These are phyloP conservation scores for Apophysomyces trapeziformis DNA, from an alignment of 371 early-diverging fungal species.

Conservation along the genomic window DNA sequence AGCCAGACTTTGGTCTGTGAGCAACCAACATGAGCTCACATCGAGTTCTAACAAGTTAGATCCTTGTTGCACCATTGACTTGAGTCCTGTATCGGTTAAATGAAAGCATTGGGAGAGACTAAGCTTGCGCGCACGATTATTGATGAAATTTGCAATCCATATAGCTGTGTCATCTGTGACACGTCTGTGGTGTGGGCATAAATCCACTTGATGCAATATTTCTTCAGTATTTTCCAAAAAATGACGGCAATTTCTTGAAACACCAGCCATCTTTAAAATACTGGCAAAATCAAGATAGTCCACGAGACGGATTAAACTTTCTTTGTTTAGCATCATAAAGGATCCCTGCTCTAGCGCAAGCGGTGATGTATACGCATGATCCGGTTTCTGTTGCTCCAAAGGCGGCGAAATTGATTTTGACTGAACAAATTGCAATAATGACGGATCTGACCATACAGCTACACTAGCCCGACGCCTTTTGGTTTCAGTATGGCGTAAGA, in stretches of 20 bases:
- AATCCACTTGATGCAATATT: constrained; percentile 43
- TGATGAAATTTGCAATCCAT: constrained; percentile 19
- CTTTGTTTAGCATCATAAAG: constrained; percentile 7
- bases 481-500: constrained; percentile 45
- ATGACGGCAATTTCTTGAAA: constrained; percentile 32
- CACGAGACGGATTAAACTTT: constrained; percentile 26
- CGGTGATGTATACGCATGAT: not conserved
- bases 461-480: constrained; percentile 71
- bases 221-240: constrained; percentile 33
- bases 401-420: constrained; percentile 12
- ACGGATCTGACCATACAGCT: constrained; percentile 84
- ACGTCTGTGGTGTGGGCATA: constrained; percentile 44
- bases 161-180: constrained; percentile 41
- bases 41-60: constrained; percentile 55
- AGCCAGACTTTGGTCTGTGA: constrained; percentile 71
- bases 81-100: constrained; percentile 56
- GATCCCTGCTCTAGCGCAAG: not conserved
- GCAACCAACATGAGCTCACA: constrained; percentile 78
- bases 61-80: constrained; percentile 32
- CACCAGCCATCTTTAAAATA: constrained; percentile 24
- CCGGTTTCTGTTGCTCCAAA: not conserved
- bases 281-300: constrained; percentile 35
- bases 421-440: constrained; percentile 60
- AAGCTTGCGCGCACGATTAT: constrained; percentile 26
- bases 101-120: constrained; percentile 51